Evolutionary conservation across 352 stramenopile species (phyloP), one percentile per base, ranked within the genome.

Genomic region (Globisporangium viniferum): DNA sequence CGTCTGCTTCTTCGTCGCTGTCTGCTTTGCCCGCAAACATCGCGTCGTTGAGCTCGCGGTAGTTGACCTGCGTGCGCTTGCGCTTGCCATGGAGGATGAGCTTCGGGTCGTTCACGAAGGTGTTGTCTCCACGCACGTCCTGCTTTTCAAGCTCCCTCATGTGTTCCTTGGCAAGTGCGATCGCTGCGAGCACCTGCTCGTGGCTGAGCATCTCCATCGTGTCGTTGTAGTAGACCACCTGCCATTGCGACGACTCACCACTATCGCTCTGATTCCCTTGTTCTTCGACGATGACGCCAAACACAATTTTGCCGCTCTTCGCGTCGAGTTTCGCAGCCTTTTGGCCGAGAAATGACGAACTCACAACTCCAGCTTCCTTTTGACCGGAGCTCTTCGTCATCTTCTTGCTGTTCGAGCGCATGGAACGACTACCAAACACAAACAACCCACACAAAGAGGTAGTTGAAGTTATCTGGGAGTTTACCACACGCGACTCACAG

Each of bases 1-100:
- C 27, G 7, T 89, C 70, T 1, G 59, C 71, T 65, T 88, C 83
- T 39, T 75, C 77, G 39, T 91, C 86, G 20, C 82, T 86, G 64
- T 88, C 82, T 9, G 69, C 72, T 62, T 89, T 79, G 0, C 81
- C 82, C 1, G 77, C 84, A 70, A 94, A 96, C 70, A 96, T 80
- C 33, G 88, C 57, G 59, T 87, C 81, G 64, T 96, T 94, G 14
- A 96, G 78, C 48, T 80, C 70, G n/a, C 79, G 85, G 61, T 96
- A 96, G 73, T 96, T 78, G 15, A 96, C 88, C 2, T 79, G 73
- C 18, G 75, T 90, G 20, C 88, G 83, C 75, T 93, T 93, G 48
- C 88, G 83, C 67, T 96, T 96, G 56, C 86, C 82, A 24, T 76
- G 72, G 4, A 93, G 36, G 64, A 93, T 90, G 44, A 91, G 66